These are phyloP conservation scores for Neofusicoccum cordaticola DNA, from an alignment of 2,329 filamentous ascomycete species.

Conservation along the genomic window DNA sequence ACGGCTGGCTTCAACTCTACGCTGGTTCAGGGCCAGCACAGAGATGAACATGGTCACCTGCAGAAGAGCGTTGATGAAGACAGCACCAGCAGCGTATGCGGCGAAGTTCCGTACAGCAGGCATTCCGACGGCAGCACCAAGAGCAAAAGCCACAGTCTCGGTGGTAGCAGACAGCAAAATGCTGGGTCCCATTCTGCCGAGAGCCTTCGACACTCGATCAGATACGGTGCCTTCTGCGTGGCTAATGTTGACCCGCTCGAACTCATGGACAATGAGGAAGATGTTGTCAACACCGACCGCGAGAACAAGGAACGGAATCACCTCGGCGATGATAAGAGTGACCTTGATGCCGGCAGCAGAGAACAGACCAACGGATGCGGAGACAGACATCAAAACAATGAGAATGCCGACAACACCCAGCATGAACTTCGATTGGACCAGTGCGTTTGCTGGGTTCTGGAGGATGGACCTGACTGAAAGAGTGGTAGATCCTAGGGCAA, in stretches of 20 bases:
- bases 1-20: constrained; percentile 80
- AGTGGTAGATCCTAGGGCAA: constrained; percentile 86
- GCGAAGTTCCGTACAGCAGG: constrained; percentile 97
- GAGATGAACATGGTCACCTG: constrained; percentile 98
- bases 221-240: constrained; percentile 87
- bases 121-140: constrained; percentile 95
- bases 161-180: constrained; percentile 94
- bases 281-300: constrained; percentile 99
- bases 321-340: constrained; percentile 95
- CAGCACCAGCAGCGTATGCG: constrained; percentile 90
- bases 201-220: constrained; percentile 76
- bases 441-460: constrained; percentile 74
- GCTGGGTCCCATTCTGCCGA: constrained; percentile 96
- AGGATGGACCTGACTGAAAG: constrained; percentile 74
- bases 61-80: constrained; percentile 93
- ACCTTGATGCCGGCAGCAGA: constrained; percentile 90
- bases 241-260: constrained; percentile 89
- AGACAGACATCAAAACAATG: constrained; percentile 97
- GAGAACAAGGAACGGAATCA: constrained; percentile 94
- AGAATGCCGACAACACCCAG: constrained; percentile 91
- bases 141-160: constrained; percentile 87
- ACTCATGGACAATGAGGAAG: constrained; percentile 97
- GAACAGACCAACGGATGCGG: constrained; percentile 90
- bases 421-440: constrained; percentile 96
- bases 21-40: constrained; percentile 85